Base-by-base conservation (phyloP, 2,329 filamentous ascomycete species). In the Sporothrix euskadiensis region DNA sequence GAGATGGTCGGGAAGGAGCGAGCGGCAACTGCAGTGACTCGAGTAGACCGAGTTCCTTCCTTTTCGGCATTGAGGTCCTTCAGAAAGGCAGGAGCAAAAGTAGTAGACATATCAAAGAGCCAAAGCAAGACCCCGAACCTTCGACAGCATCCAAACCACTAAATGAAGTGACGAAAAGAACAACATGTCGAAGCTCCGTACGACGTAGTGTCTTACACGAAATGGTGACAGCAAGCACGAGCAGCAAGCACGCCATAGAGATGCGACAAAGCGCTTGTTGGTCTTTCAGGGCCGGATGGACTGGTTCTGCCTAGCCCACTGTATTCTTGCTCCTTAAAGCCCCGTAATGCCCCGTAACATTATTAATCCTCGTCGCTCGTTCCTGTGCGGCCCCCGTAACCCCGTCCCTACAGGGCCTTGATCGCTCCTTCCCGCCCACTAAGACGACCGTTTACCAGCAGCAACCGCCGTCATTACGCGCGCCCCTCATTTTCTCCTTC, bases 241-340 rank as follows among this genome's bases (percentile, higher is more conserved):
- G 26, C 14, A 44, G 39, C 61, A 39, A 66, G 61, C 61, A 66
- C 61, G 61, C 61, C 39, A 66, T 66, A 47, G 30, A 49, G 61
- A 66, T 66, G 61, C 39, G 61, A 66, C 61, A 66, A 63, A 65
- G 35, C 19, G 35, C 8, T 9, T n/a, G 30, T 26, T n/a, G 26
- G 3, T 3, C n/a, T n/a, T 16, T 14, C 30, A 56, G 22, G 52
- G 39, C n/a, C n/a, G 19, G 61, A 26, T 26, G 26, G 26, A 26
- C 26, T 26, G 26, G 26, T 26, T 26, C 26, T 26, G 26, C 57
- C 57, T 41, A 63, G 39, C 22, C 61, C 61, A 47, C 39, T 66
- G 61, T 66, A 66, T 65, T 30, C 47, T 5, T 14, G 7, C 52
- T 9, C 49, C 56, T 32, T 16, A 22, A 32, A 7, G 14, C 52